These are phyloP conservation scores for Fusarium decemcellulare DNA, from an alignment of 2,329 filamentous ascomycete species.

Conservation along the genomic window DNA sequence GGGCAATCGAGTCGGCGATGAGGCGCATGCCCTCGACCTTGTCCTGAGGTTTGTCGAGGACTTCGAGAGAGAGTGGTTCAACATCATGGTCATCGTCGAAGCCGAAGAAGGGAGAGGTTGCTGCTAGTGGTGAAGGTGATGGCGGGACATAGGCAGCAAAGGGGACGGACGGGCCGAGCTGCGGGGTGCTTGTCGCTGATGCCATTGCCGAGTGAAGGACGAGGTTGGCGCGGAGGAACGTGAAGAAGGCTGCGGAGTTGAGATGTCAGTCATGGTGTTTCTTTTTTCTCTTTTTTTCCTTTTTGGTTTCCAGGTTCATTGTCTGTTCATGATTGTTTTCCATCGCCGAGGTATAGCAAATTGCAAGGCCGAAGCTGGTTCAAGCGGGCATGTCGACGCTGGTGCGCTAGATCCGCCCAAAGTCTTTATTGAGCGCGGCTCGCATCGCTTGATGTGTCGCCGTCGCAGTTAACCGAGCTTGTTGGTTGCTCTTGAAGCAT, in stretches of 20 bases:
- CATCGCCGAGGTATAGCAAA: conserved; percentile 3
- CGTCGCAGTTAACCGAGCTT: not conserved
- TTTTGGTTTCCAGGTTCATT: too few species aligned
- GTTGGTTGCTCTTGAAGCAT: not conserved
- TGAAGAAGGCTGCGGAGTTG: conserved; percentile 78
- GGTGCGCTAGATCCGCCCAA: too few species aligned
- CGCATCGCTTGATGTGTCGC: not conserved
- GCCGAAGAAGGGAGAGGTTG: conserved; percentile 70
- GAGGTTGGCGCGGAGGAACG: conserved; percentile 85
- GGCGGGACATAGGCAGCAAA: conserved; percentile 54
- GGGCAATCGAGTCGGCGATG: conserved; percentile 84
- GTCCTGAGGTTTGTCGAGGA: conserved; percentile 69
- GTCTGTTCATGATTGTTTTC: not conserved
- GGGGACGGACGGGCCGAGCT: conserved; percentile 65
- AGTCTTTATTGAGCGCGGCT: too few species aligned
- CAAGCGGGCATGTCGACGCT: not conserved
- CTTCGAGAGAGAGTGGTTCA: conserved; percentile 74
- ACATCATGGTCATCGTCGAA: conserved; percentile 59
- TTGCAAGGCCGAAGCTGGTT: conserved; percentile 2
- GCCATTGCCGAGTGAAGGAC: conserved; percentile 76
- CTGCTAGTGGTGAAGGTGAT: conserved; percentile 72
- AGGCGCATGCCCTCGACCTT: conserved; percentile 78
- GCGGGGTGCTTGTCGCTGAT: conserved; percentile 75
- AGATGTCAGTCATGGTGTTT: conserved; percentile 36
- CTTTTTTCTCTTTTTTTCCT: not conserved